phyloP scores from a whole-genome alignment of 2,329 filamentous ascomycete species.

The Daldinia eschscholtzii region DNA sequence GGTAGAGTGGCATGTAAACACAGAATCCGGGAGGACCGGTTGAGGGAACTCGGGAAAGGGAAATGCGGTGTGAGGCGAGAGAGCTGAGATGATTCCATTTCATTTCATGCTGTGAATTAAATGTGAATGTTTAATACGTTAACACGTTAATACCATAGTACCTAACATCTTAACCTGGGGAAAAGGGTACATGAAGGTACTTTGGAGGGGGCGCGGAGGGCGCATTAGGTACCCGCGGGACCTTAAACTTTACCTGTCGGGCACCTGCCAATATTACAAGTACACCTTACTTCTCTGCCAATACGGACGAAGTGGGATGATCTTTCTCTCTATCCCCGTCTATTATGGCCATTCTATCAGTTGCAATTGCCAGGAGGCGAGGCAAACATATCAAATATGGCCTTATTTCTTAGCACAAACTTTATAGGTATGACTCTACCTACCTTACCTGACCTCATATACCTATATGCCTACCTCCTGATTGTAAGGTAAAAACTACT shows the following conservation, averaged over 20 bases:
- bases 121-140: background rate
- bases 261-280: slow-evolving; percentile 1
- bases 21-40: slow-evolving; percentile 18
- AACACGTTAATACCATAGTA: background rate
- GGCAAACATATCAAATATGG: background rate
- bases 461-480: too few species aligned
- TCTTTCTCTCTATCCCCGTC: background rate
- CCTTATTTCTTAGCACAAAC: background rate
- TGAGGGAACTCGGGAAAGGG: slow-evolving; percentile 14
- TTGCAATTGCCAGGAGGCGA: background rate
- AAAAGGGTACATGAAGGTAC: slow-evolving; percentile 1
- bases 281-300: background rate
- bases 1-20: background rate
- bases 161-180: background rate
- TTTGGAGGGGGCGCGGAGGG: background rate
- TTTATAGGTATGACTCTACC: background rate
- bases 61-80: slow-evolving; percentile 29
- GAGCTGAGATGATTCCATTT: slow-evolving; percentile 13
- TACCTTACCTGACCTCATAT: too few species aligned
- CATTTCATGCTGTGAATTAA: background rate
- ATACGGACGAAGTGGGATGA: slow-evolving; percentile 10
- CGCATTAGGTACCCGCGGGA: background rate
- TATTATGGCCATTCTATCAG: background rate
- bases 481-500: too few species aligned
- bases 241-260: background rate